Conservation (phyloP, 2,329 filamentous ascomycete genomes). For the Colletotrichum horii region DNA sequence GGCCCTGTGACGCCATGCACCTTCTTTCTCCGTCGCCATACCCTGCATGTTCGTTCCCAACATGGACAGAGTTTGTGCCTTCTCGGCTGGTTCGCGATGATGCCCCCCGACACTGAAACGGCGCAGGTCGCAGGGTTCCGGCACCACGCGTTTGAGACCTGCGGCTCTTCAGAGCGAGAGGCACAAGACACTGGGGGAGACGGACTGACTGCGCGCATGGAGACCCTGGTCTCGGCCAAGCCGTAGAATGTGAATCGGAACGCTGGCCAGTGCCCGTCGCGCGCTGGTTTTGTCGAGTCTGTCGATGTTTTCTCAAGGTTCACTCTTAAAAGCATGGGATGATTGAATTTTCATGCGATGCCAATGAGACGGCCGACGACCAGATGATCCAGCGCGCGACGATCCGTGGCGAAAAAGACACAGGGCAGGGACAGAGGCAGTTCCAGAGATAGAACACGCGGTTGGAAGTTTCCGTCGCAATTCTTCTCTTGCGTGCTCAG, state of each 20-base stretch:
- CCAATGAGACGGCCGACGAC: constrained; percentile 5
- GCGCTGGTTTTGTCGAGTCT: constrained; percentile 3
- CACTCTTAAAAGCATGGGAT: not conserved
- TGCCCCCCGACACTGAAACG: constrained; percentile 30
- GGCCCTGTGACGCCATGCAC: constrained; percentile 9
- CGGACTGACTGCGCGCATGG: not conserved
- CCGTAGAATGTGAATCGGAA: constrained; percentile 1
- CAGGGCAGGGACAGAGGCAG: not conserved
- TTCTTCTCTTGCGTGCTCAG: not conserved
- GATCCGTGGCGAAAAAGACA: not conserved
- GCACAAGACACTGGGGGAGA: not conserved
- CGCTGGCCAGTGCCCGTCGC: constrained; percentile 13
- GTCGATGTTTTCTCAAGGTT: not conserved
- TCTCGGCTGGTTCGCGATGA: not conserved
- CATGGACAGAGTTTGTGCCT: constrained; percentile 19
- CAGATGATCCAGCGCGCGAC: constrained; percentile 12
- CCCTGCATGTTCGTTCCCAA: constrained; percentile 18
- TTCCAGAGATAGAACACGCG: not conserved
- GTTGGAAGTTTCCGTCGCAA: not conserved
- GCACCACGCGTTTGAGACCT: constrained; percentile 35
- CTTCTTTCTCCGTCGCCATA: not conserved
- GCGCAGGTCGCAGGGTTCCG: constrained; percentile 33
- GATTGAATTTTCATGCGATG: constrained; percentile 6
- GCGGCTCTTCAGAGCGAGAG: constrained; percentile 25
- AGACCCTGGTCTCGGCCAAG: constrained; percentile 10